A percentile compares a stretch with the other conserved stretches of the same genome.
phyloP scores from a whole-genome alignment of 257 asterid genomes.

The Scutellaria baicalensis region DNA sequence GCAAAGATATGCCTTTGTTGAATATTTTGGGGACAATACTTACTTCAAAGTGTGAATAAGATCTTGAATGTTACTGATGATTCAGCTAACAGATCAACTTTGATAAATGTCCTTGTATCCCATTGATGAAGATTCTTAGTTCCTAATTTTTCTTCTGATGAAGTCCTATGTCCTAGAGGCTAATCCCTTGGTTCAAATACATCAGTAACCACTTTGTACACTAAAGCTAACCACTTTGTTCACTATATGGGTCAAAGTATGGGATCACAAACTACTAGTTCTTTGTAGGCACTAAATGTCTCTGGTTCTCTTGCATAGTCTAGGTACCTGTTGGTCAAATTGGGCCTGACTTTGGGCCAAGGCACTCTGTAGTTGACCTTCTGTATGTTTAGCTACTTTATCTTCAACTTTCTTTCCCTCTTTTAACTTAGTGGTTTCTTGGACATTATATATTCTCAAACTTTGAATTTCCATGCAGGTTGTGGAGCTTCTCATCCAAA shows the following conservation, averaged over 20 bases:
- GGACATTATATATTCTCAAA: slow-evolving; percentile 7
- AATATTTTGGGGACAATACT: neutral
- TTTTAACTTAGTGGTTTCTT: neutral
- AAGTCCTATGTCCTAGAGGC: neutral
- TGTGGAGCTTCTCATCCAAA: slow-evolving; percentile 79
- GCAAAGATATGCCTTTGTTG: neutral
- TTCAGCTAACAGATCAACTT: neutral
- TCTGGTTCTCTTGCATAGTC: slow-evolving; percentile 2
- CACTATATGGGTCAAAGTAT: neutral
- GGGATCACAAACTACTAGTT: neutral
- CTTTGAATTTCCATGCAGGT: slow-evolving; percentile 39
- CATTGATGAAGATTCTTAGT: neutral
- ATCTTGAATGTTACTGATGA: neutral
- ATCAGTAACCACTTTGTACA: neutral
- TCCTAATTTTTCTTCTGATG: neutral
- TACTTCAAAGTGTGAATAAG: neutral
- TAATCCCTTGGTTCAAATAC: neutral
- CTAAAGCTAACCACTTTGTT: neutral
- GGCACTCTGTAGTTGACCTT: neutral
- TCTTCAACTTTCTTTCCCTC: neutral
- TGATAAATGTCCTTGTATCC: neutral
- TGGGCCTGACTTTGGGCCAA: neutral
- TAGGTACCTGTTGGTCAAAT: neutral
- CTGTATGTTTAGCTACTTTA: neutral
- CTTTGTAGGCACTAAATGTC: neutral